These are phyloP conservation scores for Kalanchoe fedtschenkoi DNA, from an alignment of 164 flowering plant genomes.

Conservation along the genomic window DNA sequence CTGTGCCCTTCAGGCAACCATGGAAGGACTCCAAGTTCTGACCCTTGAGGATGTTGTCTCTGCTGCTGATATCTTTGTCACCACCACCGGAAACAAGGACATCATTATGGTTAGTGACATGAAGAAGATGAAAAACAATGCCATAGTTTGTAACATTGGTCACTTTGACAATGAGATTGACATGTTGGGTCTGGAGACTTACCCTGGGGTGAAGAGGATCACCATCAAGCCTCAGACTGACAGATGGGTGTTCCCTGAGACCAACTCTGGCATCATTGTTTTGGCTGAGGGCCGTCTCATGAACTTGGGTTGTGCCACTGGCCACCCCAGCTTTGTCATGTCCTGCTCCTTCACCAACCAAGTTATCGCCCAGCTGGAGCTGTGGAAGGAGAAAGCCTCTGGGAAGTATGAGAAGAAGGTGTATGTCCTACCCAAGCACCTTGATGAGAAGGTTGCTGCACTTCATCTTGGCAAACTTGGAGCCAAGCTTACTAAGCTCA, in stretches of 20 bases:
- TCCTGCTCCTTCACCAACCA: too few species aligned
- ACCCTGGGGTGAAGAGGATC: constrained; percentile 68
- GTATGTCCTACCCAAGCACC: too few species aligned
- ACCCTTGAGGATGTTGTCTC: constrained; percentile 50
- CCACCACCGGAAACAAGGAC: constrained; percentile 83
- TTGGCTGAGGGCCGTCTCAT: constrained; percentile 68
- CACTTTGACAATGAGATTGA: constrained; percentile 76
- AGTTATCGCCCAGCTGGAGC: constrained; percentile 72
- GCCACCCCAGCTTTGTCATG: constrained; percentile 78
- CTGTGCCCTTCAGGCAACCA: constrained; percentile 69
- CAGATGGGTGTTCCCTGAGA: constrained; percentile 71
- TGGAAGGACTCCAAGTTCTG: constrained; percentile 61
- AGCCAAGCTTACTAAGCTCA: constrained; percentile 64
- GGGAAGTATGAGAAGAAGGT: too few species aligned
- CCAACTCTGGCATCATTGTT: constrained; percentile 48
- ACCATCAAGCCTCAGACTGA: constrained; percentile 79
- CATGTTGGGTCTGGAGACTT: constrained; percentile 65
- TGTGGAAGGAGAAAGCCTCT: constrained; percentile 53
- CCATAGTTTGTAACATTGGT: constrained; percentile 77
- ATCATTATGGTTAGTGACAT: constrained; percentile 65
- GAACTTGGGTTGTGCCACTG: constrained; percentile 86
- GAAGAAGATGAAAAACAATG: constrained; percentile 81
- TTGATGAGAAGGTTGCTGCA: too few species aligned
- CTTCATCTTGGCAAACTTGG: constrained; percentile 70
- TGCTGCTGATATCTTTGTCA: constrained; percentile 60